Evolutionary conservation across 2,329 filamentous ascomycete genomes (phyloP).

Genomic region (Fusarium nisikadoi): DNA sequence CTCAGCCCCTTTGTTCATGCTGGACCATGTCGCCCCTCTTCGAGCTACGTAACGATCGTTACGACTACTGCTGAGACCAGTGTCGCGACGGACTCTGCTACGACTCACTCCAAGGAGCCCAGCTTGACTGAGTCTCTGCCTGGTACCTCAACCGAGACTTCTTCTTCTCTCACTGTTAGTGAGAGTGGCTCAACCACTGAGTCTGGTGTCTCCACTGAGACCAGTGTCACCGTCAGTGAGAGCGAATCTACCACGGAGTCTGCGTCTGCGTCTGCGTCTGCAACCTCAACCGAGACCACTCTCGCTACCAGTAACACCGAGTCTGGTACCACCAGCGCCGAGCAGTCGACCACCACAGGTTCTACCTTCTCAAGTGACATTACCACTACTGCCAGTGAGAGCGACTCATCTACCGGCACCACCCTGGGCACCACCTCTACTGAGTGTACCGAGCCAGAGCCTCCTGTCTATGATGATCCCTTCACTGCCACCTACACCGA

Average conservation of each 20-base stretch:
- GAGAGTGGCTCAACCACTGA: background rate
- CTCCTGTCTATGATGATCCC: background rate
- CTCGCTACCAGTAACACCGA: background rate
- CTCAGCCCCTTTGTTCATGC: slow-evolving; percentile 10
- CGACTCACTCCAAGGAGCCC: background rate
- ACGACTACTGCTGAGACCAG: background rate
- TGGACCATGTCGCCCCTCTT: slow-evolving; percentile 17
- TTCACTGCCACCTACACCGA: background rate
- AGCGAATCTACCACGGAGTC: background rate
- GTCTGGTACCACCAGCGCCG: background rate
- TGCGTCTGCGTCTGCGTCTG: background rate
- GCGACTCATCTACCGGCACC: background rate
- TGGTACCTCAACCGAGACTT: background rate
- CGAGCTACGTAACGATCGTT: background rate
- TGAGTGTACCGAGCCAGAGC: background rate
- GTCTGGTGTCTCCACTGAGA: background rate
- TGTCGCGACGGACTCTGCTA: background rate
- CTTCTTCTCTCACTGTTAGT: background rate
- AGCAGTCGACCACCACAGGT: background rate
- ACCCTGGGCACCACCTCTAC: background rate
- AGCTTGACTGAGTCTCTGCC: background rate
- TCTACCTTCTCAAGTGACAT: background rate
- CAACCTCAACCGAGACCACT: background rate
- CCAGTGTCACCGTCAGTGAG: background rate
- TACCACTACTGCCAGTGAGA: background rate